Evolutionary conservation across 371 early-diverging fungal species (phyloP).

Genomic region (Actinomortierella ambigua): DNA sequence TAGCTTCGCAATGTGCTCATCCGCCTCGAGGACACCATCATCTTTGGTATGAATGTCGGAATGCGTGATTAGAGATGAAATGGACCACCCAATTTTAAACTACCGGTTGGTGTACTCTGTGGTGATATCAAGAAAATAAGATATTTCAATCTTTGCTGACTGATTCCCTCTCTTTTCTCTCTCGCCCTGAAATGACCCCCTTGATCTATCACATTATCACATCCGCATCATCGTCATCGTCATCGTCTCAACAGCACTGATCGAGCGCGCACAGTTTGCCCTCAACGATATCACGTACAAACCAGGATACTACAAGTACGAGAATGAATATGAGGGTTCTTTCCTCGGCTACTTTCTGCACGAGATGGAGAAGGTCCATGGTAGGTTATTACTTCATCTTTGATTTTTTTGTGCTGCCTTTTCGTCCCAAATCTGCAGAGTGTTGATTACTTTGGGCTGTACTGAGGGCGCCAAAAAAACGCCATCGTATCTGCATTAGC

Average conservation of each 20-base stretch:
- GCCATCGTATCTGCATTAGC: too few relatives aligned
- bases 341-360: constrained; percentile 90
- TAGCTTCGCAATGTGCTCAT: constrained; percentile 78
- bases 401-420: constrained; percentile 5
- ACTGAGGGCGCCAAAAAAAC: too few relatives aligned
- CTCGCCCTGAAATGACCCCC: neutral
- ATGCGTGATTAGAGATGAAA: too few relatives aligned
- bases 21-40: constrained; percentile 93
- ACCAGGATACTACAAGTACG: constrained; percentile 67
- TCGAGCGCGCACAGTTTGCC: constrained; percentile 93
- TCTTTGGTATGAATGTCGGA: constrained; percentile 71
- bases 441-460: neutral
- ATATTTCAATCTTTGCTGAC: neutral
- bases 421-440: neutral
- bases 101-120: too few relatives aligned
- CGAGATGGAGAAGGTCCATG: constrained; percentile 92
- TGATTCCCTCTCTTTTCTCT: neutral
- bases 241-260: constrained; percentile 65
- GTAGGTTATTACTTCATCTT: constrained; percentile 48
- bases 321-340: constrained; percentile 66
- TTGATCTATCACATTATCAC: neutral
- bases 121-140: neutral
- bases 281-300: constrained; percentile 80
- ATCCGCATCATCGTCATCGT: too few relatives aligned
- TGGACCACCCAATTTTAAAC: too few relatives aligned